Percentiles rank a stretch among this genome's conserved stretches.
phyloP scores from a whole-genome alignment of 306 rosid species.

The Lablab purpureus region DNA sequence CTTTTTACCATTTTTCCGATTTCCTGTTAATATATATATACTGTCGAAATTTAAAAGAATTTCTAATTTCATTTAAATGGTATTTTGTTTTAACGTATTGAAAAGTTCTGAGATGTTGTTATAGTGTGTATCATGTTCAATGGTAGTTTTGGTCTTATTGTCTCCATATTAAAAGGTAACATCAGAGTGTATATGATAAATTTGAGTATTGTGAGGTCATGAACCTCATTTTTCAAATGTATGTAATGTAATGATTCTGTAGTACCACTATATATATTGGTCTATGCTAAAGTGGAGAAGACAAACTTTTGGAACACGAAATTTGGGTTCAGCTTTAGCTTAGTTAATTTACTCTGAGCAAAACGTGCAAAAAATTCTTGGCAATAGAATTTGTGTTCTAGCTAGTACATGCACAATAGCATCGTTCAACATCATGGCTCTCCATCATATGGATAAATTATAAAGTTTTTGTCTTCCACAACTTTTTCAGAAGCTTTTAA shows the following conservation, averaged over 20 bases:
- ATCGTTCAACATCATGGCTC: constrained; percentile 17
- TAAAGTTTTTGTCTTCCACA: background rate
- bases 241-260: constrained; percentile 17
- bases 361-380: background rate
- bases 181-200: background rate
- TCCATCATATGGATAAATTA: background rate
- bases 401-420: background rate
- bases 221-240: background rate
- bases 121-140: background rate
- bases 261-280: background rate
- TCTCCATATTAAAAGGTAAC: background rate
- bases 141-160: background rate
- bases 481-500: background rate
- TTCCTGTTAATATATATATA: background rate
- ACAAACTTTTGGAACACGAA: constrained; percentile 26
- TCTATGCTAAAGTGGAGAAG: constrained; percentile 15
- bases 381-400: background rate
- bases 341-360: constrained; percentile 1
- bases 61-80: background rate
- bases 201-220: background rate
- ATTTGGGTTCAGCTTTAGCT: constrained; percentile 5
- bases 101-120: background rate
- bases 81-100: background rate
- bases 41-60: background rate
- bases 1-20: background rate